Conservation (phyloP, 2,329 filamentous ascomycete genomes). For the Tolypocladium capitatum region DNA sequence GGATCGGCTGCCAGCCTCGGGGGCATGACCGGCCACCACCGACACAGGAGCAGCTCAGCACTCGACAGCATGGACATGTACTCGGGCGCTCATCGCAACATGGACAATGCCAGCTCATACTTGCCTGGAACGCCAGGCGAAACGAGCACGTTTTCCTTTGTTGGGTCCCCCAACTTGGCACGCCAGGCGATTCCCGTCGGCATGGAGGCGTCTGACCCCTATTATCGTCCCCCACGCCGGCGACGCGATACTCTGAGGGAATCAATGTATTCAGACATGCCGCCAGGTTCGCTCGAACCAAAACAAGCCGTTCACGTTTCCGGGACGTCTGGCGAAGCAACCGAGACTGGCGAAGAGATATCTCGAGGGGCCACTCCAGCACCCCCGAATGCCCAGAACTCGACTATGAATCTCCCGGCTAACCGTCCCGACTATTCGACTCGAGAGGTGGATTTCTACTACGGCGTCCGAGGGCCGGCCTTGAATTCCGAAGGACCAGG, state of each 20-base stretch:
- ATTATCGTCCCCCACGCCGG: slow-evolving; percentile 73
- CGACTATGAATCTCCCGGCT: slow-evolving; percentile 25
- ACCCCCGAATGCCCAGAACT: slow-evolving; percentile 19
- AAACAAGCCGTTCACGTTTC: slow-evolving; percentile 24
- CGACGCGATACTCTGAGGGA: slow-evolving; percentile 47
- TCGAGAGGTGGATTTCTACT: slow-evolving; percentile 93
- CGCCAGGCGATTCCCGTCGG: slow-evolving; percentile 31
- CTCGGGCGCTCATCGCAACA: slow-evolving; percentile 30
- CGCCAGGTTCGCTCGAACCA: slow-evolving; percentile 18
- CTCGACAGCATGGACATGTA: slow-evolving; percentile 38
- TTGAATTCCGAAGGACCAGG: slow-evolving; percentile 70
- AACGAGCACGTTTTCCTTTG: slow-evolving; percentile 58
- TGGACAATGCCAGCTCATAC: slow-evolving; percentile 49
- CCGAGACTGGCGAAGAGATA: slow-evolving; percentile 27
- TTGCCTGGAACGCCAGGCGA: slow-evolving; percentile 63
- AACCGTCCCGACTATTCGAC: slow-evolving; percentile 78
- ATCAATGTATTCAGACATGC: slow-evolving; percentile 17
- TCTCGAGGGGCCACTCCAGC: slow-evolving; percentile 31
- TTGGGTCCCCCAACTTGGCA: slow-evolving; percentile 43
- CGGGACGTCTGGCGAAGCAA: slow-evolving; percentile 20
- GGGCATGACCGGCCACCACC: slow-evolving; percentile 28
- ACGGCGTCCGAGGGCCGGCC: slow-evolving; percentile 79
- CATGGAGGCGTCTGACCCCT: slow-evolving; percentile 55
- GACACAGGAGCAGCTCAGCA: slow-evolving; percentile 40
- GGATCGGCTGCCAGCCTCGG: slow-evolving; percentile 48